These are phyloP conservation scores for Cicer pinnatifidum DNA, from an alignment of 306 rosid genomes.

Conservation along the genomic window DNA sequence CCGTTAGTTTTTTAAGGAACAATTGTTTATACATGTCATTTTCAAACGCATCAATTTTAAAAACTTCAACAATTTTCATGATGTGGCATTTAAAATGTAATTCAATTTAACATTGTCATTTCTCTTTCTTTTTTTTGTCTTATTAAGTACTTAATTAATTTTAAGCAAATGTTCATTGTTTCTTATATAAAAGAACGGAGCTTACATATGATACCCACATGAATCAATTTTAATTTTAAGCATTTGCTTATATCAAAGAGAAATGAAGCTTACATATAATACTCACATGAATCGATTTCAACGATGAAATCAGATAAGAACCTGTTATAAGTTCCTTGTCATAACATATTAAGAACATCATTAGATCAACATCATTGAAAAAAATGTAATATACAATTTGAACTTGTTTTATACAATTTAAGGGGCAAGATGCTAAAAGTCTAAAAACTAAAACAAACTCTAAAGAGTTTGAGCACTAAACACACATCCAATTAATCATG, in stretches of 20 bases:
- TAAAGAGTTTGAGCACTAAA: constrained; percentile 28
- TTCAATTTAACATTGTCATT: neutral
- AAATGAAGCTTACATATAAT: no score
- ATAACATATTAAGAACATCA: neutral
- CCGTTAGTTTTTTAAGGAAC: no score
- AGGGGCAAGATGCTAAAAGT: neutral
- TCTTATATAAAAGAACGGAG: no score
- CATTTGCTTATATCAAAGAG: no score
- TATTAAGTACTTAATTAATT: neutral
- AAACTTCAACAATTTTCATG: neutral
- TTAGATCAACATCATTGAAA: constrained; percentile 20
- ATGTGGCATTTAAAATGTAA: neutral
- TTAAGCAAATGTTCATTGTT: no score
- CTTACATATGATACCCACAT: no score
- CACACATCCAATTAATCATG: constrained; percentile 22
- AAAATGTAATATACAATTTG: constrained; percentile 38
- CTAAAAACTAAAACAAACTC: constrained; percentile 12
- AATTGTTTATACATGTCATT: no score
- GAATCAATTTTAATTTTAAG: no score
- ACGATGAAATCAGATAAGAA: no score
- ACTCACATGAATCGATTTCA: no score
- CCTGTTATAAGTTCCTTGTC: neutral
- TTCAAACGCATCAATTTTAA: neutral
- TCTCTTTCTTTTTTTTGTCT: neutral
- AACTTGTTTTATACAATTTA: constrained; percentile 41